phyloP scores from a whole-genome alignment of 83 land plant genomes.

The Picea engelmannii region DNA sequence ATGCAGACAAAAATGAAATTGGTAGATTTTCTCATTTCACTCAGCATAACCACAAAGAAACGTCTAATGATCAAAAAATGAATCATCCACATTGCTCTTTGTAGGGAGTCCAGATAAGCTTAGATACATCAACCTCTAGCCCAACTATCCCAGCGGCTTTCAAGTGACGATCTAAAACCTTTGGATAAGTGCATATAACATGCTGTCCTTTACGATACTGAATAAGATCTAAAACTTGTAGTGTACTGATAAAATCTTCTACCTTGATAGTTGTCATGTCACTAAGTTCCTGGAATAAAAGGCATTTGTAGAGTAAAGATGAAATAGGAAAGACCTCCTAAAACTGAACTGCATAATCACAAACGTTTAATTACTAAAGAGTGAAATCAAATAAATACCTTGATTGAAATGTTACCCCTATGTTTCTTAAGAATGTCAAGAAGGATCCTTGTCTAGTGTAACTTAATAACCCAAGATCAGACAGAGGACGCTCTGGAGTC shows the following conservation, averaged over 20 bases:
- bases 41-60: too few relatives aligned
- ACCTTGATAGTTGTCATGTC: constrained; percentile 93
- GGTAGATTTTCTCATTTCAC: too few relatives aligned
- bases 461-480: constrained; percentile 92
- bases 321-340: neutral
- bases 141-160: constrained; percentile 95
- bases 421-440: constrained; percentile 90
- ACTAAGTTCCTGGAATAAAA: constrained; percentile 68
- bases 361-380: too few relatives aligned
- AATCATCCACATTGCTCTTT: constrained; percentile 60
- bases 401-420: constrained; percentile 89
- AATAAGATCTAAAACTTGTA: constrained; percentile 83
- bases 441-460: constrained; percentile 98
- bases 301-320: neutral
- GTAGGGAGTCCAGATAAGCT: constrained; percentile 97
- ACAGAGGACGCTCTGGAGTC: constrained; percentile 97
- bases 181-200: constrained; percentile 94
- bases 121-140: constrained; percentile 86
- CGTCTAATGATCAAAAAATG: too few relatives aligned
- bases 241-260: constrained; percentile 83
- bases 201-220: constrained; percentile 98
- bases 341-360: too few relatives aligned
- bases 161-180: constrained; percentile 90
- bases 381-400: constrained; percentile 44
- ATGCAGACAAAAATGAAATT: too few relatives aligned